Base-by-base conservation (phyloP, 2,329 filamentous ascomycete species). In the Neonectria coccinea region DNA sequence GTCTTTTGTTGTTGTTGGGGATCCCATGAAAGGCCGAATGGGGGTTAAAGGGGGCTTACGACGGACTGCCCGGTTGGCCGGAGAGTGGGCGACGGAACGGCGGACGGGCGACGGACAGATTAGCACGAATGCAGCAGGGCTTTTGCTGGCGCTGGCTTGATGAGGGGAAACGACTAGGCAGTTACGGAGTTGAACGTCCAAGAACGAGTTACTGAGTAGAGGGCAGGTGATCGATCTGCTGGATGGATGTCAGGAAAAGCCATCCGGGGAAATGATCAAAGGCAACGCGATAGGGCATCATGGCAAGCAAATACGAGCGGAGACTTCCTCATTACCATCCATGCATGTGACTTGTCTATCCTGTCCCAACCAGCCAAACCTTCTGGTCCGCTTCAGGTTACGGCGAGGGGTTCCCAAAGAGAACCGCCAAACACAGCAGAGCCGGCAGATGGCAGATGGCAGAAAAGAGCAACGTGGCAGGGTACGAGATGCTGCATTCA, bases 381-480 rank as follows among this genome's bases (percentile, higher is more conserved):
- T 67, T 71, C 68, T 63, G 67, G 65, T 65, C 70, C 70, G 70
- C 70, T 68, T 63, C 55, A 44, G 50, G 56, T 31, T 48, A 59
- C 50, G 60, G 54, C 41, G 47, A 60, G 22, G 33, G 33, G 33
- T 22, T 20, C 29, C 6, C 6, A 5, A 52, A 25, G 36, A 31
- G 45, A 27, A 42, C 42, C 51, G 18, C 18, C 33, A 25, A 53
- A 41, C 39, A 29, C 18, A 42, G 31, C 11, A 4, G 39, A 18
- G 10, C 11, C 25, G 48, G 31, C 31, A 33, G 31, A 33, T 25
- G 11, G 31, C 31, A 36, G 14, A 39, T 25, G 11, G 31, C 31
- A 36, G 14, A 39, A 8, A 11, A 39, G 6, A n/a, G 36, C 48
- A 44, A 62, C 60, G 54, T 62, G 60, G 54, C 60, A 52, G 60